Evolutionary conservation across 768 basidiomycete species (phyloP), one percentile per base, ranked within the genome.

Genomic region (Leucogyrophana mollusca): DNA sequence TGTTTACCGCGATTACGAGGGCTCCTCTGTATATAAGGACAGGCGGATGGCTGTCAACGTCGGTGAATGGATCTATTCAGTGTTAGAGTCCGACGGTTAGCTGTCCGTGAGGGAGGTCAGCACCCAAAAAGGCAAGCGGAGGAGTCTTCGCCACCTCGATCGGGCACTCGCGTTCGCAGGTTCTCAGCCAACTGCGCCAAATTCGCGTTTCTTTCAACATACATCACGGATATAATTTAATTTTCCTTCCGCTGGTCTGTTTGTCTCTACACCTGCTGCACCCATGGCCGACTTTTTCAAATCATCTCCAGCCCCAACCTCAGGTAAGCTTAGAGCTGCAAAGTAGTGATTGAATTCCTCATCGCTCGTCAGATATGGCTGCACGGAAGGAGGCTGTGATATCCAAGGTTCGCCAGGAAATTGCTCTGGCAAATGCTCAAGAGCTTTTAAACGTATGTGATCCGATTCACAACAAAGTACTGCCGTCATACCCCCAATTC

Each of bases 401-500:
- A 82, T 74, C 74, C 42, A 72, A 75, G 34, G 77, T 93, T 40
- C 77, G 79, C 27, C 75, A 75, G 34, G 88, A 93, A 68, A 70
- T 92, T 48, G 85, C 79, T 5, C 69, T 88, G 10, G 74, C 78
- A 1, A 88, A 87, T 47, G 90, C 85, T 0, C 89, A 92, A 60
- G 86, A 89, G 54, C 80, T 93, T 40, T 84, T 93, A 63, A 85
- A 82, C 49, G 90, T 89, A 62, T 37, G n/a, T n/a, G 49, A 17
- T 30, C 36, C 39, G 7, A 22, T 47, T 50, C 43, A 27, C 46
- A 24, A 40, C 11, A 7, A 14, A 40, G 42, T n/a, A 27, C 51
- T 34, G 9, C 9, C 27, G 40, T 23, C 21, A 16, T 27, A 9
- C 36, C 18, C 21, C 30, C n/a, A 22, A 13, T 36, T 22, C 25